Base-by-base conservation (phyloP, 2,329 filamentous ascomycete species). In the Sporothrix pallida region DNA sequence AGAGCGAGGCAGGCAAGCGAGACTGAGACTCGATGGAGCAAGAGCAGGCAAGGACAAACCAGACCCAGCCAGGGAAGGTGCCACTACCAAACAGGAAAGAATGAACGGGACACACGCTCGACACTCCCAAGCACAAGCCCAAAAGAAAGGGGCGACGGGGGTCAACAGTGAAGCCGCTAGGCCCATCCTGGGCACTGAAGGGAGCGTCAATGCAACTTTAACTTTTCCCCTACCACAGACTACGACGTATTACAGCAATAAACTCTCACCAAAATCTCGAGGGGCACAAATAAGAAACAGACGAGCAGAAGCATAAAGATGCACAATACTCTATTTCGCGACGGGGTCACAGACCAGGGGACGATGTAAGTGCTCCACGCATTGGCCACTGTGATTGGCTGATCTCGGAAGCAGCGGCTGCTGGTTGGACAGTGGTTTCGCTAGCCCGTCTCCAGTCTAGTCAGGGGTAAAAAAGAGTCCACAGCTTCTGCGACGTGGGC, bases 121-220 rank as follows among this genome's bases (percentile, higher is more conserved):
- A 13, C n/a, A 54, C n/a, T 13, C n/a, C 23, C 26, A 58, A 20
- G n/a, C n/a, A 54, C 26, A 58, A 20, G n/a, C 17, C 9, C 54
- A 26, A 26, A 50, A 54, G 48, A 70, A 70, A 56, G 67, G 67
- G 67, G 48, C 17, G 50, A 15, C 50, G 13, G 31, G 31, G 50
- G 65, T 52, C 65, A 23, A 31, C 44, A 50, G n/a, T 54, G 65
- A 69, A 31, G 67, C 67, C 67, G 67, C 67, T 70, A 70, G 67
- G 62, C 44, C 67, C 67, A 37, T 56, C 67, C 50, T 9, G 67
- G 48, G 65, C 26, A 42, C 26, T n/a, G 42, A 26, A 69, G 23
- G 26, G 48, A 70, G 48, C 67, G 67, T 56, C 67, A 56, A 70
- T 70, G 67, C 50, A 44, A 70, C 50, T 70, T 56, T 56, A 70